Conservation (phyloP, 2,329 filamentous ascomycete species). For the Botryotinia convoluta region DNA sequence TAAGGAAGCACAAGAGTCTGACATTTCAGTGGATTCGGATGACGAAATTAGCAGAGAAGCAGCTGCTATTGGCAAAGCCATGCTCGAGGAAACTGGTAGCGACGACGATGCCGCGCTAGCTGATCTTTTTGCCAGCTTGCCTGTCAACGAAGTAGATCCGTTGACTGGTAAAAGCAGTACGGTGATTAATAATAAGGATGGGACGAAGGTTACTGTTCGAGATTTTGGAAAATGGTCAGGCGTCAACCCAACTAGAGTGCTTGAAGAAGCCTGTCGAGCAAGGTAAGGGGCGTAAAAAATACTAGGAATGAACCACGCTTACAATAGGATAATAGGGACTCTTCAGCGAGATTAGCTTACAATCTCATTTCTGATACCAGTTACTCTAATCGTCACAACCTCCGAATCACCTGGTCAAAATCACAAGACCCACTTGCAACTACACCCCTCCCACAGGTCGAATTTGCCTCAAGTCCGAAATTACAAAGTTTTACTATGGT, state of each 20-base stretch:
- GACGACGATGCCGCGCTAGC: slow-evolving; percentile 54
- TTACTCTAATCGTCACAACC: slow-evolving; percentile 72
- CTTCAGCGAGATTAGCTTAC: slow-evolving; percentile 64
- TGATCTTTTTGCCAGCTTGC: slow-evolving; percentile 59
- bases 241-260: slow-evolving; percentile 67
- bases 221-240: slow-evolving; percentile 86
- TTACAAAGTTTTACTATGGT: slow-evolving; percentile 71
- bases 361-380: slow-evolving; percentile 68
- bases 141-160: slow-evolving; percentile 58
- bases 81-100: slow-evolving; percentile 52
- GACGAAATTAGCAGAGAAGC: slow-evolving; percentile 55
- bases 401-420: slow-evolving; percentile 78
- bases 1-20: slow-evolving; percentile 31
- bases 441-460: slow-evolving; percentile 34
- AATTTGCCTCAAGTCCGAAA: slow-evolving; percentile 42
- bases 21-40: slow-evolving; percentile 41
- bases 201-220: slow-evolving; percentile 60
- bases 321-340: slow-evolving; percentile 54
- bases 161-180: slow-evolving; percentile 57
- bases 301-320: background rate
- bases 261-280: slow-evolving; percentile 86
- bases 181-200: slow-evolving; percentile 51
- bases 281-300: slow-evolving; percentile 48
- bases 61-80: slow-evolving; percentile 55
- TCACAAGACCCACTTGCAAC: slow-evolving; percentile 54